Conservation (phyloP, 1,284 basidiomycete genomes). For the Cryptococcus hybrid region DNA sequence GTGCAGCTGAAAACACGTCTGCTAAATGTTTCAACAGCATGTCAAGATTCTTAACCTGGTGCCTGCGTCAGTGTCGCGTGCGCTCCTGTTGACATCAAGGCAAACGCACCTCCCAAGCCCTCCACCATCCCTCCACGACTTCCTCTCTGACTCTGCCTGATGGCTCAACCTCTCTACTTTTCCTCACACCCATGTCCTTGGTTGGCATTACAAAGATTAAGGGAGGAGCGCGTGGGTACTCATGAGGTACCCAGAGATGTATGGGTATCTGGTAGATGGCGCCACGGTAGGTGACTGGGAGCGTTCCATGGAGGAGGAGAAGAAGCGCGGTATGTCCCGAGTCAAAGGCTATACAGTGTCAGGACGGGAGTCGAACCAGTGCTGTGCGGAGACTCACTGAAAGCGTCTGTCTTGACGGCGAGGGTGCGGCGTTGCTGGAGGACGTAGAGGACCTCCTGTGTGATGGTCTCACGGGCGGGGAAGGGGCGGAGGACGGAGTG, state of each 20-base stretch:
- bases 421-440: constrained; percentile 65
- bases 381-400: constrained; percentile 61
- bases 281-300: constrained; percentile 78
- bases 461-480: constrained; percentile 58
- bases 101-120: constrained; percentile 71
- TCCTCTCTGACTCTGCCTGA: constrained; percentile 61
- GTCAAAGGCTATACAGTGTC: constrained; percentile 67
- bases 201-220: constrained; percentile 96
- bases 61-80: not conserved
- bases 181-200: constrained; percentile 80
- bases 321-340: constrained; percentile 90
- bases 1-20: constrained; percentile 74
- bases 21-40: constrained; percentile 38
- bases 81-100: constrained; percentile 35
- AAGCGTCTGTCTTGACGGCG: constrained; percentile 85
- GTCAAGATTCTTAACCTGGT: constrained; percentile 31
- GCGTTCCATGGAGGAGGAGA: constrained; percentile 82
- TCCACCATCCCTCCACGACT: constrained; percentile 66
- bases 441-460: constrained; percentile 64
- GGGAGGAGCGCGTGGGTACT: constrained; percentile 74
- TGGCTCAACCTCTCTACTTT: constrained; percentile 72
- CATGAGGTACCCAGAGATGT: constrained; percentile 78
- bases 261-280: constrained; percentile 92
- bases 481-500: constrained; percentile 68
- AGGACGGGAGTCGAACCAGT: not conserved